These are phyloP conservation scores for Hepatocystis sp. DNA, from an alignment of 169 alveolate genomes.

Conservation along the genomic window DNA sequence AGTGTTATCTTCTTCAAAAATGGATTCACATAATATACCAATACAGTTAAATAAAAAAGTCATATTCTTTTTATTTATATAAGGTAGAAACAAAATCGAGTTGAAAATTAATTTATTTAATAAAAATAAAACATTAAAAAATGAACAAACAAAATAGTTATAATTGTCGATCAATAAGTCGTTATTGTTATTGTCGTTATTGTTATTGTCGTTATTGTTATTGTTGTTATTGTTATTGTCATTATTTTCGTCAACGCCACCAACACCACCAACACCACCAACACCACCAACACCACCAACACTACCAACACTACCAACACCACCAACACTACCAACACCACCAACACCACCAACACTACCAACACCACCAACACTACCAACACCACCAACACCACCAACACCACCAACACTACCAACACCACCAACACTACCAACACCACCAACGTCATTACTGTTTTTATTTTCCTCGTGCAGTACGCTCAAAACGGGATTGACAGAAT, in stretches of 20 bases:
- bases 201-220: too few species aligned
- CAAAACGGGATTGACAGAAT: too few species aligned
- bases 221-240: neutral
- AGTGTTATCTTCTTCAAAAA: constrained; percentile 23
- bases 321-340: neutral
- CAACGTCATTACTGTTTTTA: too few species aligned
- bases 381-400: too few species aligned
- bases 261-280: neutral
- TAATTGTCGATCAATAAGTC: neutral
- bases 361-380: too few species aligned
- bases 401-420: too few species aligned
- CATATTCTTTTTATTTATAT: constrained; percentile 9
- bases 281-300: neutral
- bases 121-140: constrained; percentile 27
- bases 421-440: too few species aligned
- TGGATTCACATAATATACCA: constrained; percentile 36
- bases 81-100: constrained; percentile 16
- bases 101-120: constrained; percentile 38
- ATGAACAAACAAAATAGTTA: constrained; percentile 46
- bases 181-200: neutral
- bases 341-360: neutral
- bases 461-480: too few species aligned
- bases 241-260: neutral
- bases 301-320: neutral
- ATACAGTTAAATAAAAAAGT: constrained; percentile 30